Evolutionary conservation across 78 protist species (phyloP).

Genomic region (Ministeria vibrans): DNA sequence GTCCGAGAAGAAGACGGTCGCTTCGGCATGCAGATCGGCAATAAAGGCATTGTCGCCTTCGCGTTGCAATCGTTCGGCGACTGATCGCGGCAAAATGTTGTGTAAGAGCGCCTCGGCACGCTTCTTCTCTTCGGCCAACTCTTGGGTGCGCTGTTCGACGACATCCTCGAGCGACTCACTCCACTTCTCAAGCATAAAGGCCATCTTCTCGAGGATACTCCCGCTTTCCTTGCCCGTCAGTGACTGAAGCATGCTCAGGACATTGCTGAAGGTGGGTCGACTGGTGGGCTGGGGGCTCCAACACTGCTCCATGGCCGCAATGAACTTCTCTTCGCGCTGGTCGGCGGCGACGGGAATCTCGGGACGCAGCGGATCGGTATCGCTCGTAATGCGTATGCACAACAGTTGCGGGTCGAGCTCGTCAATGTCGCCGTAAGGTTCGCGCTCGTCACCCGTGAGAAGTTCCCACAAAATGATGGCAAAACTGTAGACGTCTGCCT

Average conservation of each 20-base stretch:
- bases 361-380: neutral
- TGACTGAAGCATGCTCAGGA: neutral
- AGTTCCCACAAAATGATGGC: conserved; percentile 26
- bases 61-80: neutral
- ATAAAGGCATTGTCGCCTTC: neutral
- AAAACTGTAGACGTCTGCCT: conserved; percentile 17
- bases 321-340: neutral
- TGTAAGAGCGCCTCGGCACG: conserved; percentile 9
- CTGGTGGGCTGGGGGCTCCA: neutral
- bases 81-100: neutral
- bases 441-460: neutral
- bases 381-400: too few relatives aligned
- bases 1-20: conserved; percentile 15
- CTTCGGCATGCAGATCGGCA: neutral
- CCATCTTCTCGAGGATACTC: neutral
- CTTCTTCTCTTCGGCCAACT: neutral
- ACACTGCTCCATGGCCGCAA: neutral
- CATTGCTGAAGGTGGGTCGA: neutral
- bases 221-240: neutral
- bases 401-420: neutral
- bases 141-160: conserved; percentile 5
- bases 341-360: neutral
- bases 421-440: neutral
- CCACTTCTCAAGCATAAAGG: neutral
- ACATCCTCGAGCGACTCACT: neutral